A percentile compares a stretch with the other conserved stretches of the same genome.
phyloP scores from a whole-genome alignment of 768 basidiomycete species.

The Lactifluus volemus region DNA sequence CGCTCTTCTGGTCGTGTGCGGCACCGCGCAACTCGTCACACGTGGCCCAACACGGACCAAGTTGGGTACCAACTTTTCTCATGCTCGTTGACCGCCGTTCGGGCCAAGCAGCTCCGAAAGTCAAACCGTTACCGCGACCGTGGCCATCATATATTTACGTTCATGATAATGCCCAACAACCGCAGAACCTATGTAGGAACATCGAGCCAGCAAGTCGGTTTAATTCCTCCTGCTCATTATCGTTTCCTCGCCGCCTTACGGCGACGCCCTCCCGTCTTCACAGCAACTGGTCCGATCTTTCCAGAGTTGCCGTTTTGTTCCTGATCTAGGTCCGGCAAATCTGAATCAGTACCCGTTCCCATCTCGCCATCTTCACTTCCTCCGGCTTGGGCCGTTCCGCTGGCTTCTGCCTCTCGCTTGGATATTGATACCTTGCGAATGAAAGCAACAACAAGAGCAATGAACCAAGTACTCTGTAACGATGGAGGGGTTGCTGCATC shows the following conservation, averaged over 20 bases:
- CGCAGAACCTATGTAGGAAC: too few species aligned
- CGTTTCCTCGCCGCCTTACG: constrained; percentile 49
- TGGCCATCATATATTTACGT: background rate
- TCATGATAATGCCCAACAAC: background rate
- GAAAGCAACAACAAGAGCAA: constrained; percentile 36
- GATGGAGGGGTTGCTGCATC: constrained; percentile 50
- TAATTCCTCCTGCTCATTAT: constrained; percentile 21
- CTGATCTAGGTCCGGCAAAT: constrained; percentile 30
- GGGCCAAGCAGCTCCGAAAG: background rate
- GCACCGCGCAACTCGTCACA: background rate
- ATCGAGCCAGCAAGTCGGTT: too few species aligned
- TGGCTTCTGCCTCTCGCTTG: constrained; percentile 11
- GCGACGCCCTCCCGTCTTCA: constrained; percentile 55
- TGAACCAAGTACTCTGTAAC: constrained; percentile 62
- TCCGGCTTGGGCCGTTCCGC: background rate
- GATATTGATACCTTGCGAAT: constrained; percentile 17
- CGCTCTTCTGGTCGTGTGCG: background rate
- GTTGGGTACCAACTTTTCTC: background rate
- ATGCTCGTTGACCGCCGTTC: too few species aligned
- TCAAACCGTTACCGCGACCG: too few species aligned
- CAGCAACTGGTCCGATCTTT: constrained; percentile 31
- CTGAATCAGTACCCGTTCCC: constrained; percentile 38
- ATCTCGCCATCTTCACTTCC: constrained; percentile 35
- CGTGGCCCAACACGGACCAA: background rate
- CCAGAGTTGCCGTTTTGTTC: constrained; percentile 23